A percentile compares a stretch with the other conserved stretches of the same genome.
Conservation (phyloP, 2,329 filamentous ascomycete species). For the Dichotomopilus funicola region DNA sequence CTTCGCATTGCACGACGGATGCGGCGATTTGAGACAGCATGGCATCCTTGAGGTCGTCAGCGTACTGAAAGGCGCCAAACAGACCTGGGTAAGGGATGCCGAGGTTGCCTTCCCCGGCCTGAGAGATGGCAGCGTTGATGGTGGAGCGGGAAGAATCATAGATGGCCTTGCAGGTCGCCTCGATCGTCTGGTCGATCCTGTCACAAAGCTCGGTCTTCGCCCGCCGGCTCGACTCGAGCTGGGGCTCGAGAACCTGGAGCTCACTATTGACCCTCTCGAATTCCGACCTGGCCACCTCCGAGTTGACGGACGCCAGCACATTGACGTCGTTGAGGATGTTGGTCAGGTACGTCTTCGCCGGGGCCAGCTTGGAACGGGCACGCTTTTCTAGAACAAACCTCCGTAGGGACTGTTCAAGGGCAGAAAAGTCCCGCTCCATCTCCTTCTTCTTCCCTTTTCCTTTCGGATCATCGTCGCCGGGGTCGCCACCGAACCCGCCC, state of each 20-base stretch:
- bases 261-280: slow-evolving; percentile 76
- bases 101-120: slow-evolving; percentile 69
- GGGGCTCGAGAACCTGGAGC: slow-evolving; percentile 74
- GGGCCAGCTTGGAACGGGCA: slow-evolving; percentile 88
- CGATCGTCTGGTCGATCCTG: slow-evolving; percentile 72
- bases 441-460: slow-evolving; percentile 84
- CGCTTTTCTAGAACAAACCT: slow-evolving; percentile 95
- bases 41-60: slow-evolving; percentile 83
- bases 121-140: slow-evolving; percentile 66
- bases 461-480: slow-evolving; percentile 50
- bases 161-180: slow-evolving; percentile 76
- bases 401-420: slow-evolving; percentile 78
- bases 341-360: slow-evolving; percentile 88
- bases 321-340: slow-evolving; percentile 88
- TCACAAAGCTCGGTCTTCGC: slow-evolving; percentile 74
- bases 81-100: slow-evolving; percentile 83
- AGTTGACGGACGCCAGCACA: slow-evolving; percentile 76
- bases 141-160: slow-evolving; percentile 76
- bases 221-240: slow-evolving; percentile 76
- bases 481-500: slow-evolving; percentile 49
- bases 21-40: slow-evolving; percentile 85
- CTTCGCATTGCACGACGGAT: slow-evolving; percentile 73
- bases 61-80: slow-evolving; percentile 80
- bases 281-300: slow-evolving; percentile 78
- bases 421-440: slow-evolving; percentile 83